Conservation (phyloP, 2,329 filamentous ascomycete genomes). For the Domatiomyces globalis region DNA sequence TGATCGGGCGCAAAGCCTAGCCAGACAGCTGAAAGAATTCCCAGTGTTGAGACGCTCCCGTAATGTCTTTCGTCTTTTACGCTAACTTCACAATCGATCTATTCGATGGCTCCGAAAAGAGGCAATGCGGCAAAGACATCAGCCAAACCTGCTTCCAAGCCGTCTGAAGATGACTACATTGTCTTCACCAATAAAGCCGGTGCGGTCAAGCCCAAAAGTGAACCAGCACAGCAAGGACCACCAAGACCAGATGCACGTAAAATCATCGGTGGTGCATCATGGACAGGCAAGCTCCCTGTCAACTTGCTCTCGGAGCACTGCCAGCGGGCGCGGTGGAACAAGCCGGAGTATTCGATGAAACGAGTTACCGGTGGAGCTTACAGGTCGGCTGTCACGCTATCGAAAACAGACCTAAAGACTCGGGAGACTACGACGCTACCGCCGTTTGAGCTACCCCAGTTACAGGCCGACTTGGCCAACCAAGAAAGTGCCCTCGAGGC, state of each 20-base stretch:
- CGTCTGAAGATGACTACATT: conserved; percentile 20
- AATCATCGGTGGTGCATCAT: conserved; percentile 83
- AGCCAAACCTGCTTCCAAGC: neutral
- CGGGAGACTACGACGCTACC: conserved; percentile 60
- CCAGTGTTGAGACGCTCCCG: too few relatives aligned
- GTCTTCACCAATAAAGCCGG: conserved; percentile 19
- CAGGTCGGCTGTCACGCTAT: conserved; percentile 69
- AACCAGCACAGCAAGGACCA: conserved; percentile 22
- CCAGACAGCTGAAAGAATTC: neutral
- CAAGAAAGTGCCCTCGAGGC: conserved; percentile 77
- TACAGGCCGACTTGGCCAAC: conserved; percentile 59
- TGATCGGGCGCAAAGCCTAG: neutral
- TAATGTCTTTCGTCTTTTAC: neutral
- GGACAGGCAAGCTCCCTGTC: conserved; percentile 93
- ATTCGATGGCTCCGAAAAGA: neutral
- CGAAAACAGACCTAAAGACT: conserved; percentile 62
- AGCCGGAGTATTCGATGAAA: conserved; percentile 78
- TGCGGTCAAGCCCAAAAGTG: conserved; percentile 17
- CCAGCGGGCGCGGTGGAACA: conserved; percentile 90
- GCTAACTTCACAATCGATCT: neutral
- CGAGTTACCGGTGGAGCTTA: conserved; percentile 38
- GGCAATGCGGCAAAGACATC: neutral
- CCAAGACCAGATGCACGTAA: conserved; percentile 49
- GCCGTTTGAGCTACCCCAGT: conserved; percentile 65
- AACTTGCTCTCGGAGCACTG: conserved; percentile 90